phyloP scores from a whole-genome alignment of 2,329 filamentous ascomycete genomes.

The Aspergillus oerlinghausenensis region DNA sequence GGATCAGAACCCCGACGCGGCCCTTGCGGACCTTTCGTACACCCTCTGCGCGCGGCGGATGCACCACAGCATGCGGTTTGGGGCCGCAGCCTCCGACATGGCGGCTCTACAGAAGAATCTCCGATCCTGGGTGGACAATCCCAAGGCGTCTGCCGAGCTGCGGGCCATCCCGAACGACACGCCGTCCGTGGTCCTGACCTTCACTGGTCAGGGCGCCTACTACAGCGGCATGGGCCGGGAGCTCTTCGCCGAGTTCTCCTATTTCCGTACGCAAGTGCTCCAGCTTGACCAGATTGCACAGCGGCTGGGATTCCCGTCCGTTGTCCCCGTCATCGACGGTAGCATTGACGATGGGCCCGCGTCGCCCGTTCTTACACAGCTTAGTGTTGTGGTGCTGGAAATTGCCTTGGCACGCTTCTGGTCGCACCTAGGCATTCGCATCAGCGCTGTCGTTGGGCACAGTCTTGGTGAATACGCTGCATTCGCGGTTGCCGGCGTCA shows the following conservation, averaged over 20 bases:
- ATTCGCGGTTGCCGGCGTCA: slow-evolving; percentile 31
- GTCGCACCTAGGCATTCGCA: slow-evolving; percentile 25
- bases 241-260: slow-evolving; percentile 24
- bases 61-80: slow-evolving; percentile 23
- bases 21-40: slow-evolving; percentile 56
- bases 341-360: slow-evolving; percentile 36
- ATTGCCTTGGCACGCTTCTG: slow-evolving; percentile 37
- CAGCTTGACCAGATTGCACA: slow-evolving; percentile 20
- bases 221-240: slow-evolving; percentile 25
- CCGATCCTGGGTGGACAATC: slow-evolving; percentile 2
- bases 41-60: slow-evolving; percentile 56
- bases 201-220: slow-evolving; percentile 34
- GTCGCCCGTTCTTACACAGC: slow-evolving; percentile 27
- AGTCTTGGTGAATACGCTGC: slow-evolving; percentile 41
- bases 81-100: neutral
- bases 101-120: slow-evolving; percentile 2
- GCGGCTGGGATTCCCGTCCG: slow-evolving; percentile 20
- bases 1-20: slow-evolving; percentile 27
- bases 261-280: slow-evolving; percentile 19
- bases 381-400: slow-evolving; percentile 34
- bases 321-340: slow-evolving; percentile 18
- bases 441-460: slow-evolving; percentile 52
- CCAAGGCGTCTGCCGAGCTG: slow-evolving; percentile 42
- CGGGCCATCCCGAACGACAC: slow-evolving; percentile 42
- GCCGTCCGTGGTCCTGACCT: slow-evolving; percentile 31